Conservation (phyloP, 2,329 filamentous ascomycete species). For the Gnomoniopsis sp. region DNA sequence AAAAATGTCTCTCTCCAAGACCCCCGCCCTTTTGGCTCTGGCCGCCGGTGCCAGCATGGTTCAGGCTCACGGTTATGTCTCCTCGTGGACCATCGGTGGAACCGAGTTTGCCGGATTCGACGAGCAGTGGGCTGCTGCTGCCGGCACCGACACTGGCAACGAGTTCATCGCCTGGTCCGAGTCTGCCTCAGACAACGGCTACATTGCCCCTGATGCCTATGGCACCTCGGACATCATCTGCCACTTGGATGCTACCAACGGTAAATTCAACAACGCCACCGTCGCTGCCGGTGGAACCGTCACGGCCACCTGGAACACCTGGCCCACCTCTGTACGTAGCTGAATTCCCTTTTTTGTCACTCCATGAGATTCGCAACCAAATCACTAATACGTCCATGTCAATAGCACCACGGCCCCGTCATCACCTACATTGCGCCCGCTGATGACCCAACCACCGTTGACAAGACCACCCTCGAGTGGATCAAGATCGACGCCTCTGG, state of each 20-base stretch:
- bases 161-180: constrained; percentile 17
- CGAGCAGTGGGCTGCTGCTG: constrained; percentile 13
- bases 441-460: constrained; percentile 48
- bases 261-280: constrained; percentile 30
- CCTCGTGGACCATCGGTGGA: constrained; percentile 27
- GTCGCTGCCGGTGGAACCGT: constrained; percentile 34
- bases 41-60: constrained; percentile 22
- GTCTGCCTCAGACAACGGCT: constrained; percentile 33
- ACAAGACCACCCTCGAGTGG: constrained; percentile 52
- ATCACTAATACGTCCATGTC: neutral
- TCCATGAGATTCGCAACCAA: too few species aligned
- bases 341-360: too few species aligned
- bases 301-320: constrained; percentile 35
- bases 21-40: constrained; percentile 11
- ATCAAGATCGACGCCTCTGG: constrained; percentile 62
- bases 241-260: constrained; percentile 27
- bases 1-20: constrained; percentile 16
- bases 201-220: constrained; percentile 36
- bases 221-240: constrained; percentile 36
- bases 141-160: constrained; percentile 13
- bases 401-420: constrained; percentile 47
- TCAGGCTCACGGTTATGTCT: constrained; percentile 29
- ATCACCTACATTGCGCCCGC: constrained; percentile 62
- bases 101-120: constrained; percentile 24
- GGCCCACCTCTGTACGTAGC: constrained; percentile 27